A percentile compares a stretch with the other conserved stretches of the same genome.
These are phyloP conservation scores for Penicillium occitanis DNA, from an alignment of 2,329 filamentous ascomycete species.

Conservation along the genomic window DNA sequence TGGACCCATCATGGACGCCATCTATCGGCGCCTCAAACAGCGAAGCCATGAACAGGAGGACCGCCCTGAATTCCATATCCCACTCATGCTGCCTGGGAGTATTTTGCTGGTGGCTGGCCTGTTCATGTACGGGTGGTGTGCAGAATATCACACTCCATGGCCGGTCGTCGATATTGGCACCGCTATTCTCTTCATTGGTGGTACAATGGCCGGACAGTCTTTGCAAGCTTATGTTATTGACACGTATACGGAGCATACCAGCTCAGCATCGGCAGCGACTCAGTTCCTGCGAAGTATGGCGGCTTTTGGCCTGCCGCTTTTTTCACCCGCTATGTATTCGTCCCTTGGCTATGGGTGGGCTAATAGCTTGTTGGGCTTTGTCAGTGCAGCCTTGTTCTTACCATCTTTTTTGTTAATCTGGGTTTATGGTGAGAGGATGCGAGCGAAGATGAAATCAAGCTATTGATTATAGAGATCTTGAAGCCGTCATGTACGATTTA, in stretches of 20 bases:
- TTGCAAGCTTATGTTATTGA: background rate
- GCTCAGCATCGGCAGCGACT: conserved; percentile 49
- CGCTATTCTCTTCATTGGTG: background rate
- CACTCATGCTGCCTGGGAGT: conserved; percentile 56
- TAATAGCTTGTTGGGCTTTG: conserved; percentile 53
- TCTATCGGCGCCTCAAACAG: conserved; percentile 34
- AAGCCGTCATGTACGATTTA: too few relatives aligned
- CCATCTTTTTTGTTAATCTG: conserved; percentile 47
- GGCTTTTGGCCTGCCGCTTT: conserved; percentile 59
- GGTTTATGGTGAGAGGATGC: conserved; percentile 37
- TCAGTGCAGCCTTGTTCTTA: conserved; percentile 36
- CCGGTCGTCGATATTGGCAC: background rate
- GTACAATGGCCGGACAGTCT: background rate
- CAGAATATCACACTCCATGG: conserved; percentile 49
- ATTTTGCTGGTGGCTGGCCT: conserved; percentile 57
- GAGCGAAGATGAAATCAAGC: conserved; percentile 3
- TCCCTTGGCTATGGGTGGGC: conserved; percentile 48
- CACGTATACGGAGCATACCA: conserved; percentile 39
- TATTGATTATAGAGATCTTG: background rate
- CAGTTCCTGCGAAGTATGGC: conserved; percentile 54
- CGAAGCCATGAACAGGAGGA: conserved; percentile 41
- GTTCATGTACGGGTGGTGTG: conserved; percentile 61
- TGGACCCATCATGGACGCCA: conserved; percentile 30
- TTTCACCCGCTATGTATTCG: conserved; percentile 51
- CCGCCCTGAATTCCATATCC: conserved; percentile 52